A percentile compares a stretch with the other conserved stretches of the same genome.
Conservation (phyloP, 2,329 filamentous ascomycete genomes). For the Blastomyces emzantsi region DNA sequence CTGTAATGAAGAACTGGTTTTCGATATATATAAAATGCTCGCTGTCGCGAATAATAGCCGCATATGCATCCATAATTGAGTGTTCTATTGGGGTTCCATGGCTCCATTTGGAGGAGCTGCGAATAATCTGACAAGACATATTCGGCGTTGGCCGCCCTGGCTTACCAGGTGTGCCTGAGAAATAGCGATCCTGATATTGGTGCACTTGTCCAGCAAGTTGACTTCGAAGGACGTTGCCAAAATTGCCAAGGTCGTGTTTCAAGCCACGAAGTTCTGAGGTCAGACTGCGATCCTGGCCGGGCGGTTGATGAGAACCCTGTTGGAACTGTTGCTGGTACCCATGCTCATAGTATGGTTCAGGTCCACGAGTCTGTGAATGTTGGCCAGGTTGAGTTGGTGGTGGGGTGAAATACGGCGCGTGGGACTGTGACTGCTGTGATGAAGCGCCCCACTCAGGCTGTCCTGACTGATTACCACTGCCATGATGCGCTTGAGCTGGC, state of each 20-base stretch:
- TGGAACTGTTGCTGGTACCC: slow-evolving; percentile 22
- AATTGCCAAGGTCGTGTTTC: slow-evolving; percentile 30
- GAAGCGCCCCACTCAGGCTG: slow-evolving; percentile 12
- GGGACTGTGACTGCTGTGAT: slow-evolving; percentile 21
- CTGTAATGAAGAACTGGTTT: slow-evolving; percentile 97
- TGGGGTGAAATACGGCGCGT: slow-evolving; percentile 36
- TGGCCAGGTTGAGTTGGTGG: slow-evolving; percentile 28
- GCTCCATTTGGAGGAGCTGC: slow-evolving; percentile 66
- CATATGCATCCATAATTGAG: slow-evolving; percentile 80
- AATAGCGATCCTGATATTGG: slow-evolving; percentile 35
- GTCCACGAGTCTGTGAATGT: slow-evolving; percentile 28
- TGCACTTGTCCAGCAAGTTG: slow-evolving; percentile 37
- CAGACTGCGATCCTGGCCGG: slow-evolving; percentile 23
- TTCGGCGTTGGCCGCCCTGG: slow-evolving; percentile 23
- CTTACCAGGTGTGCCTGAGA: slow-evolving; percentile 15
- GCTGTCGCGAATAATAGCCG: slow-evolving; percentile 65
- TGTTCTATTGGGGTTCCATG: slow-evolving; percentile 56
- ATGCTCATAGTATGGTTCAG: slow-evolving; percentile 23
- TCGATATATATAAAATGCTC: slow-evolving; percentile 96
- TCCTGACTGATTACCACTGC: not conserved
- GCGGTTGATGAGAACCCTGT: slow-evolving; percentile 26
- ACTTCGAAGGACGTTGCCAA: slow-evolving; percentile 32
- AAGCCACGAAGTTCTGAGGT: slow-evolving; percentile 29
- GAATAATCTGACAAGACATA: slow-evolving; percentile 63
- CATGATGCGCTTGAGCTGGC: slow-evolving; percentile 16